Conservation (phyloP, 2,329 filamentous ascomycete species). For the Cercospora nicotianae region DNA sequence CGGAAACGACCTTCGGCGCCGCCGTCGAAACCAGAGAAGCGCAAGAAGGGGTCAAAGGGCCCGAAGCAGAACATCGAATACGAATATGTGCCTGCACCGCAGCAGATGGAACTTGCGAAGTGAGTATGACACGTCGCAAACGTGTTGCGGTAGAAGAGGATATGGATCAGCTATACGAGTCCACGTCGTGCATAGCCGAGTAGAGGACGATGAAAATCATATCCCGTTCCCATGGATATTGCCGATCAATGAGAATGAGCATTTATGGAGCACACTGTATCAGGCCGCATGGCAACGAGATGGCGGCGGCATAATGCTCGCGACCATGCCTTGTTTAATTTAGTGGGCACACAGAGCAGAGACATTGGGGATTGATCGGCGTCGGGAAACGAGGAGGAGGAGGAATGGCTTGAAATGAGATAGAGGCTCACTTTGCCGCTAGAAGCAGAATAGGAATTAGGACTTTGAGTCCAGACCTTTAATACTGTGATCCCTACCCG, state of each 20-base stretch:
- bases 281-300: background rate
- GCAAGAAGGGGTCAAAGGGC: constrained; percentile 53
- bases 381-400: background rate
- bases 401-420: background rate
- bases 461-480: too few species aligned
- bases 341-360: background rate
- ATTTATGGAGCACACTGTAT: background rate
- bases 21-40: constrained; percentile 59
- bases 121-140: constrained; percentile 9
- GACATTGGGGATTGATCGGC: background rate
- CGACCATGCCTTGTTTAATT: background rate
- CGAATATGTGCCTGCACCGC: constrained; percentile 66
- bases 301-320: background rate
- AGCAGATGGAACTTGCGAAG: constrained; percentile 46
- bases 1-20: constrained; percentile 56
- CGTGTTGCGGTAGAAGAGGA: background rate
- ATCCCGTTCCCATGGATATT: background rate
- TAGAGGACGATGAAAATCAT: background rate
- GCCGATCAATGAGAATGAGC: background rate
- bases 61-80: constrained; percentile 74
- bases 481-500: background rate
- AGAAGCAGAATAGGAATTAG: too few species aligned
- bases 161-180: background rate
- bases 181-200: background rate
- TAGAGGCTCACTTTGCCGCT: background rate